Conservation (phyloP, 2,329 filamentous ascomycete species). For the Colletotrichum incanum region DNA sequence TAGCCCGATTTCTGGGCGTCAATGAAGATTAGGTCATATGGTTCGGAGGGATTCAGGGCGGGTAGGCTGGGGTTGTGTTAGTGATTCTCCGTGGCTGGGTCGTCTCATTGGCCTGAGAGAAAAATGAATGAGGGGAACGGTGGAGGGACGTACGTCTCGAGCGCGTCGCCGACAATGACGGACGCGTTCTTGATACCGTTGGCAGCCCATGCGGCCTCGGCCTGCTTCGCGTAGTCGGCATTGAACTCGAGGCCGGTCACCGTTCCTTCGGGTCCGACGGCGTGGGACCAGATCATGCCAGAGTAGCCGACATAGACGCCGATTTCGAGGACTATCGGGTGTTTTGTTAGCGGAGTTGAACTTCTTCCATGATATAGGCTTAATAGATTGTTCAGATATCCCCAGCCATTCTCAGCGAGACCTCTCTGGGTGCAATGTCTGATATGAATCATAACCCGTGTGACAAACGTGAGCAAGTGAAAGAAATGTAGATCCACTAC, state of each 20-base stretch:
- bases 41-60: constrained; percentile 54
- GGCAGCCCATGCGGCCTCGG: constrained; percentile 57
- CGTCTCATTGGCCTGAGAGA: neutral
- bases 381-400: neutral
- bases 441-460: no score
- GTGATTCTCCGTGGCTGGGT: neutral
- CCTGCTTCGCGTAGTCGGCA: constrained; percentile 59
- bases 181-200: constrained; percentile 61
- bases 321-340: constrained; percentile 61
- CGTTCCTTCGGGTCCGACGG: constrained; percentile 58
- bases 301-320: constrained; percentile 67
- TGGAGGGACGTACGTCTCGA: constrained; percentile 59
- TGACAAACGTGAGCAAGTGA: neutral
- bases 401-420: neutral
- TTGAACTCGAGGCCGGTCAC: constrained; percentile 64
- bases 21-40: constrained; percentile 70
- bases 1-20: constrained; percentile 70
- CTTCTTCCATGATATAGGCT: neutral
- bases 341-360: neutral
- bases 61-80: constrained; percentile 48
- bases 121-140: neutral
- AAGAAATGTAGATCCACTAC: neutral
- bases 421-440: neutral
- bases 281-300: constrained; percentile 64
- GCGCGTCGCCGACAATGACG: constrained; percentile 63